These are phyloP conservation scores for Citrus australasica DNA, from an alignment of 345 rosid genomes.

Conservation along the genomic window DNA sequence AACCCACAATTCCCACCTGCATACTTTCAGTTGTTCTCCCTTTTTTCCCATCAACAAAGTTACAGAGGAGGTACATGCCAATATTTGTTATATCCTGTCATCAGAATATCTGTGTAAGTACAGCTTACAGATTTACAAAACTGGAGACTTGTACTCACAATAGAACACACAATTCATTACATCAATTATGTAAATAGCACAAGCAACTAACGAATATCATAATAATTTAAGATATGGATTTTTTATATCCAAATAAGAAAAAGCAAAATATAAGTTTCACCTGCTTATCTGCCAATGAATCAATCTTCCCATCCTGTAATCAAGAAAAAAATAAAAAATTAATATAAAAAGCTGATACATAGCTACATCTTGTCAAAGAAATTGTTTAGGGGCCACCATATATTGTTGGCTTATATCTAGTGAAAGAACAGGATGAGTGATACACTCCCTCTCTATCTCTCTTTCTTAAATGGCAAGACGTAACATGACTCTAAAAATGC, in stretches of 20 bases:
- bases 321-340: background rate
- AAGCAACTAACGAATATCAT: background rate
- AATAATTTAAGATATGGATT: background rate
- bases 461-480: background rate
- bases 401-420: background rate
- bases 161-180: background rate
- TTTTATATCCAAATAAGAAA: background rate
- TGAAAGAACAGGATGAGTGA: background rate
- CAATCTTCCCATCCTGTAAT: constrained; percentile 81
- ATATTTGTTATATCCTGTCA: constrained; percentile 42
- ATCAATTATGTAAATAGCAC: background rate
- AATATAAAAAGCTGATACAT: background rate
- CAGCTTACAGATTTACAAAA: background rate
- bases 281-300: constrained; percentile 78
- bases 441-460: background rate
- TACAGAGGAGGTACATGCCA: constrained; percentile 43
- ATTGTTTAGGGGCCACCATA: background rate
- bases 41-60: constrained; percentile 36
- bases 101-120: background rate
- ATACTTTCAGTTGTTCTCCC: constrained; percentile 32
- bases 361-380: background rate
- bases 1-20: constrained; percentile 30
- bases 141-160: background rate
- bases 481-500: background rate
- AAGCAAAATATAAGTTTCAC: constrained; percentile 28